phyloP scores from a whole-genome alignment of 1,284 basidiomycete species.

The Ceratobasidium sp. region DNA sequence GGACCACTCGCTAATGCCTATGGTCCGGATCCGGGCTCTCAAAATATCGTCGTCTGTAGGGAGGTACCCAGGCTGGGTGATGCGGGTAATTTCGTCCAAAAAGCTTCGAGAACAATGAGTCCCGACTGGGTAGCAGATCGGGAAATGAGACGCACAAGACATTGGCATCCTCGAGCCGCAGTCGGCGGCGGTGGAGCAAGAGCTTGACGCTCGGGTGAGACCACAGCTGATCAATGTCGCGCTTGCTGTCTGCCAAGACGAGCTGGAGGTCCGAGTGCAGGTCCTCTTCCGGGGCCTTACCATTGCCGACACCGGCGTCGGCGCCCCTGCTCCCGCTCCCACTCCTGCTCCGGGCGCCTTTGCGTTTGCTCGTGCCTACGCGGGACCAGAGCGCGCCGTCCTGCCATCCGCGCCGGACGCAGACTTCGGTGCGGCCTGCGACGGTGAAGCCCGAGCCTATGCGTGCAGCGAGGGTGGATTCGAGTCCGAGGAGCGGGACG shows the following conservation, averaged over 20 bases:
- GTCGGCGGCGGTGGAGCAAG: conserved; percentile 62
- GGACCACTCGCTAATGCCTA: conserved; percentile 76
- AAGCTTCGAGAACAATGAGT: conserved; percentile 59
- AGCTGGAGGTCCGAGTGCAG: conserved; percentile 31
- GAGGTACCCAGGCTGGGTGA: conserved; percentile 69
- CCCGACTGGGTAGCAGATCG: conserved; percentile 17
- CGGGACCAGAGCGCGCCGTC: background rate
- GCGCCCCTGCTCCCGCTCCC: conserved; percentile 51
- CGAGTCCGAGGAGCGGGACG: conserved; percentile 68
- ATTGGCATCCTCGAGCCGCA: conserved; percentile 76
- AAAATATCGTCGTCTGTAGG: conserved; percentile 66
- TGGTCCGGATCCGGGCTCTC: conserved; percentile 75
- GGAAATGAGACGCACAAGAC: conserved; percentile 64
- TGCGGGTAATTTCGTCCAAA: conserved; percentile 66
- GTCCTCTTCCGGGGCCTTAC: conserved; percentile 26
- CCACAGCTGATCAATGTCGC: conserved; percentile 69
- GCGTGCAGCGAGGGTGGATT: conserved; percentile 69
- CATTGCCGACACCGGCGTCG: background rate
- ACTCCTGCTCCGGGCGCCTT: conserved; percentile 53
- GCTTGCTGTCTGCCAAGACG: conserved; percentile 50
- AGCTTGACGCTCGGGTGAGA: conserved; percentile 66
- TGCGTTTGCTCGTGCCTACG: conserved; percentile 43
- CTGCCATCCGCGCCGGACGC: conserved; percentile 52
- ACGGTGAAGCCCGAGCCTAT: conserved; percentile 73
- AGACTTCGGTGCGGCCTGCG: conserved; percentile 65